Base-by-base conservation (phyloP, 1,284 basidiomycete genomes). In the Moesziomyces parantarcticus region DNA sequence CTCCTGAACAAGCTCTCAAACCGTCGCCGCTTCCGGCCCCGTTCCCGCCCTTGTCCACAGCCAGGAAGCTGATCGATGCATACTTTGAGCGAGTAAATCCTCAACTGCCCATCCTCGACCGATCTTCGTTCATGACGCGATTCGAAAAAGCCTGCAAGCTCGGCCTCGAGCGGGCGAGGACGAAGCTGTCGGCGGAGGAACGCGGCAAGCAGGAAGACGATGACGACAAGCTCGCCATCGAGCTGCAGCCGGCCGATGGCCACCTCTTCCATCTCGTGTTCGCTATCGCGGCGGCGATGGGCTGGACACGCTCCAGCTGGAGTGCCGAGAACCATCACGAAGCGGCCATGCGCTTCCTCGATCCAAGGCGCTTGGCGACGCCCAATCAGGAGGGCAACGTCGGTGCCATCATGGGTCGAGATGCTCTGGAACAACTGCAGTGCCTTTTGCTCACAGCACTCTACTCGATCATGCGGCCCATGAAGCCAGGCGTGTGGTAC, bases 241-340 rank as follows among this genome's bases (percentile, higher is more conserved):
- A 74, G n/a, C 41, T 68, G 46, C 66, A 70, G 43, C 62, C 71
- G 21, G 71, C 71, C 14, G 71, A 74, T 29, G 71, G 71, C 7
- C 71, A 74, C 25, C 71, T 74, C 23, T 74, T 74, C 34, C 71
- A 74, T n/a, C 71, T 74, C 5, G 66, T 74, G 16, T 69, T 74
- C 44, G 66, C 71, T 26, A 74, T 74, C 39, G 71, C 71, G 11
- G 65, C 71, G 10, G 71, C 71, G 13, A 74, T 74, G 66, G 62
- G 66, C 39, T 69, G 66, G 71, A 66, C 62, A 5, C 62, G 62
- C 26, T 66, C 71, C 3, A 65, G 52, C 40, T 74, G 58, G 61
- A 69, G 66, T 21, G 71, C 71, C 29, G 71, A 74, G 44, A 69
- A 68, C 22, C 71, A 74, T 32, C 71, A 74, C 56, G 71, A 74